Evolutionary conservation across 169 alveolate species (phyloP).

Genomic region (Toxoplasma gondii): DNA sequence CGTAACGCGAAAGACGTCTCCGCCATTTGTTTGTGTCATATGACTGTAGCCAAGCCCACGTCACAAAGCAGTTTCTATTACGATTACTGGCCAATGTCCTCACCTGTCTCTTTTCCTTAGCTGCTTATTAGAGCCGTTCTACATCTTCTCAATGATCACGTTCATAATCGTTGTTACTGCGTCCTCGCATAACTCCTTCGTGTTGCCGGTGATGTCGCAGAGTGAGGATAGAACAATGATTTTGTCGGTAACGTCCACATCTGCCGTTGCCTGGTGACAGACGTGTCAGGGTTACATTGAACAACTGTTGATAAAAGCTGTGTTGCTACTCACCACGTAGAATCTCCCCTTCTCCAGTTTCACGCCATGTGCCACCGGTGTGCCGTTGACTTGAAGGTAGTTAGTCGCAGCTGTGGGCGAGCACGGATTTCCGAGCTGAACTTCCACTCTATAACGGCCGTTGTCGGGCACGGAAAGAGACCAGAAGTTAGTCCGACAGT

Average conservation of each 20-base stretch:
- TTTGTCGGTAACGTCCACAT: conserved; percentile 30
- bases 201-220: conserved; percentile 36
- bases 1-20: too few species aligned
- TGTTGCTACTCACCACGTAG: conserved; percentile 13
- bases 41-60: too few species aligned
- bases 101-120: too few species aligned
- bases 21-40: too few species aligned
- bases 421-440: conserved; percentile 62
- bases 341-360: conserved; percentile 30
- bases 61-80: too few species aligned
- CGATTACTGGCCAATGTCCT: too few species aligned
- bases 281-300: not conserved
- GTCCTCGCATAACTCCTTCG: not conserved
- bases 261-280: conserved; percentile 11
- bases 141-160: not conserved
- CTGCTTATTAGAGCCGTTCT: not conserved
- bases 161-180: conserved; percentile 51
- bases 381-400: conserved; percentile 56
- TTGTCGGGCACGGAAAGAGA: conserved; percentile 41
- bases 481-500: conserved; percentile 64
- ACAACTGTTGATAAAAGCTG: not conserved
- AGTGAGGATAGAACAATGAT: conserved; percentile 16
- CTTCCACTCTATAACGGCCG: conserved; percentile 46
- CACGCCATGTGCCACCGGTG: conserved; percentile 10
- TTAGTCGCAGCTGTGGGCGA: not conserved